Conservation (phyloP, 2,329 filamentous ascomycete genomes). For the Trichoderma koningiopsis region DNA sequence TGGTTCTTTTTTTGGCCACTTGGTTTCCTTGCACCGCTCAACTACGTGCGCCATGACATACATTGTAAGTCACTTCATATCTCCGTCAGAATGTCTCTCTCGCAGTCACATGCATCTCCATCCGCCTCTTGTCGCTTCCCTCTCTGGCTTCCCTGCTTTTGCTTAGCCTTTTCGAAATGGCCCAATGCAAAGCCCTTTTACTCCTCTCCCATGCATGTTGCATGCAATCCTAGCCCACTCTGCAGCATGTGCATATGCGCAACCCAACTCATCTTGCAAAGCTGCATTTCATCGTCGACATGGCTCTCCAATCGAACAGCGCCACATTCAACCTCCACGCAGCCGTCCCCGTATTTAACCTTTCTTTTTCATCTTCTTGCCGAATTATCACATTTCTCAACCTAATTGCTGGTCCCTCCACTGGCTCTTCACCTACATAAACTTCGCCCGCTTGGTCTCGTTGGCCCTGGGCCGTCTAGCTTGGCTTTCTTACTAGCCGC, state of each 20-base stretch:
- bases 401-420: not conserved
- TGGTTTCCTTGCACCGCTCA: conserved; percentile 30
- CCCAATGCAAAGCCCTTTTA: conserved; percentile 4
- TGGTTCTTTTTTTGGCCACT: not conserved
- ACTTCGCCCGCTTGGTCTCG: not conserved
- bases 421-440: not conserved
- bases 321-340: not conserved
- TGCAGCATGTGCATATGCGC: conserved; percentile 19
- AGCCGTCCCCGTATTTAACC: not conserved
- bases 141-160: conserved; percentile 17
- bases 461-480: not conserved
- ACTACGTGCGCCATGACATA: conserved; percentile 44
- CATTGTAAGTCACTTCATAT: conserved; percentile 40
- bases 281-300: not conserved
- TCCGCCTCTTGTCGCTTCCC: conserved; percentile 21
- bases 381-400: not conserved
- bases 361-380: not conserved
- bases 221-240: conserved; percentile 15
- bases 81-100: not conserved
- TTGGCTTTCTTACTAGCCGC: not conserved
- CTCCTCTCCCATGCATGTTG: conserved; percentile 23
- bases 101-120: conserved; percentile 29
- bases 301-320: not conserved
- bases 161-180: not conserved
- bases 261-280: conserved; percentile 7